Evolutionary conservation across 192 early-diverging fungal genomes (phyloP).

Genomic region (Pecoramyces ruminantium): DNA sequence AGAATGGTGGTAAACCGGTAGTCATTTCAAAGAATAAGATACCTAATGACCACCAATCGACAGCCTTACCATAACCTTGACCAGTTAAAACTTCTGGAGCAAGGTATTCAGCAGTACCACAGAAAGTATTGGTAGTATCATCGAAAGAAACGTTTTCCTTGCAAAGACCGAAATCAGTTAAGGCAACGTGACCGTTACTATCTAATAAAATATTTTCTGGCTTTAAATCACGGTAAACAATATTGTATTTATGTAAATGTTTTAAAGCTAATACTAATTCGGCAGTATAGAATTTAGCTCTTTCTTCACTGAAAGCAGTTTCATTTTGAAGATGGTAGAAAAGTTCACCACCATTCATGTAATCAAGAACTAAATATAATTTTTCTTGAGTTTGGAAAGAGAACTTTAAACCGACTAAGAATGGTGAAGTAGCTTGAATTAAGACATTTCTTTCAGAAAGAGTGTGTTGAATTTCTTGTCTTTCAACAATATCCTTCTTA

Average conservation of each 20-base stretch:
- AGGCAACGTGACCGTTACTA: slow-evolving; percentile 42
- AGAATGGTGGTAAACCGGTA: slow-evolving; percentile 46
- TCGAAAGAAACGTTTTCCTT: slow-evolving; percentile 35
- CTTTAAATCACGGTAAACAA: neutral
- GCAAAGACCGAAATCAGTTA: slow-evolving; percentile 65
- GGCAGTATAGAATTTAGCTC: slow-evolving; percentile 34
- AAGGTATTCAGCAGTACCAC: slow-evolving; percentile 75
- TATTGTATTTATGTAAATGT: neutral
- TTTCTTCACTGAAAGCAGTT: slow-evolving; percentile 35
- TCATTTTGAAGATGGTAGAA: slow-evolving; percentile 50
- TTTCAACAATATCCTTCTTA: slow-evolving; percentile 84
- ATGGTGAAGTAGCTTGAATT: slow-evolving; percentile 64
- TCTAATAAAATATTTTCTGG: neutral
- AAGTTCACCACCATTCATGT: neutral
- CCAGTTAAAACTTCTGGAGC: slow-evolving; percentile 70
- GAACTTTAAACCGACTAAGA: slow-evolving; percentile 31
- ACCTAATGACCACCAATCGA: slow-evolving; percentile 74
- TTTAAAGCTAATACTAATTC: slow-evolving; percentile 1
- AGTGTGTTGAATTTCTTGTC: slow-evolving; percentile 82
- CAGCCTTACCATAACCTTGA: slow-evolving; percentile 46
- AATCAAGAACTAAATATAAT: slow-evolving; percentile 2
- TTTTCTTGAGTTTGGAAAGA: slow-evolving; percentile 21
- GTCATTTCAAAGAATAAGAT: slow-evolving; percentile 52
- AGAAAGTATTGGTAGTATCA: slow-evolving; percentile 44
- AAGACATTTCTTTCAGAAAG: slow-evolving; percentile 81